These are phyloP conservation scores for Aschersonia sp. DNA, from an alignment of 2,329 filamentous ascomycete species.

Conservation along the genomic window DNA sequence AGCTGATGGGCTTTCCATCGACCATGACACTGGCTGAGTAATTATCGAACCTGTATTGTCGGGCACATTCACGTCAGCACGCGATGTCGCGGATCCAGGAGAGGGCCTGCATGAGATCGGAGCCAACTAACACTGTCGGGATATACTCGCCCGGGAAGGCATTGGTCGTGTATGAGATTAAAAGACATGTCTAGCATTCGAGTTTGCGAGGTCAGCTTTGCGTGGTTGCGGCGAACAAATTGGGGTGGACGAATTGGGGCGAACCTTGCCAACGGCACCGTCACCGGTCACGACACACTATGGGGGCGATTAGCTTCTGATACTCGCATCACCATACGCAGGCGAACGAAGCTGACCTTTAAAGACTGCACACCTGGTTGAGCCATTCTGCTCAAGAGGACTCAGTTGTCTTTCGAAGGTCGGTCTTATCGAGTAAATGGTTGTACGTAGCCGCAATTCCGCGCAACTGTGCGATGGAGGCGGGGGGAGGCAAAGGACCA, in stretches of 20 bases:
- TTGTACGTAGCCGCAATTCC: neutral
- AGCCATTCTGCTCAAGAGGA: constrained; percentile 40
- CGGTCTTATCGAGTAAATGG: neutral
- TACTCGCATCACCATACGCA: neutral
- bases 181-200: constrained; percentile 68
- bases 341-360: constrained; percentile 43
- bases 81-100: neutral
- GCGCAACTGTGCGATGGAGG: neutral
- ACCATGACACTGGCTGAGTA: constrained; percentile 99
- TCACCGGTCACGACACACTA: constrained; percentile 98
- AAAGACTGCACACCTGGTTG: constrained; percentile 77
- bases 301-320: neutral
- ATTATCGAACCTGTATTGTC: constrained; percentile 69
- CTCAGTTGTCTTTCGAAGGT: neutral
- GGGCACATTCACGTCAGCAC: constrained; percentile 1
- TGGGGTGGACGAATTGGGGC: constrained; percentile 1
- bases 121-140: constrained; percentile 71
- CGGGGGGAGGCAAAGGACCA: neutral
- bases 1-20: constrained; percentile 91
- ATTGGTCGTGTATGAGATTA: constrained; percentile 99
- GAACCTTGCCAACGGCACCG: constrained; percentile 85
- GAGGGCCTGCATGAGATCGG: constrained; percentile 1
- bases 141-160: constrained; percentile 99
- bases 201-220: neutral
- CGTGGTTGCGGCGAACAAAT: neutral